A percentile compares a stretch with the other conserved stretches of the same genome.
phyloP scores from a whole-genome alignment of 164 flowering plant species.

The Tetracentron sinense region DNA sequence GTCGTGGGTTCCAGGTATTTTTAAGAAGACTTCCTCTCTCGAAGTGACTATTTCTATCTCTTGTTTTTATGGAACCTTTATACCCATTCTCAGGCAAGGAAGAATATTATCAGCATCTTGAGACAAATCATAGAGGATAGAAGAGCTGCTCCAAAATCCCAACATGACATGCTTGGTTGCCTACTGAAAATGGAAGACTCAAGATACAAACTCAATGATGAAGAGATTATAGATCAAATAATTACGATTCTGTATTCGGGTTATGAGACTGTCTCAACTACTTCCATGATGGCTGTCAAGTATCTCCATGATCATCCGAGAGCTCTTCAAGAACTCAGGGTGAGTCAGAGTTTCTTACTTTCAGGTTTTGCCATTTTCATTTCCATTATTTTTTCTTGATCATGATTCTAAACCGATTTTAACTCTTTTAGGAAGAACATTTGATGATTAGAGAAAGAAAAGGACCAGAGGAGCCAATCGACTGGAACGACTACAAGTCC shows the following conservation, averaged over 20 bases:
- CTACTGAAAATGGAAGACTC: constrained; percentile 40
- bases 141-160: constrained; percentile 33
- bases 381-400: not conserved
- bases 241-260: constrained; percentile 66
- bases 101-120: constrained; percentile 35
- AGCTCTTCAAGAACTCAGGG: constrained; percentile 59
- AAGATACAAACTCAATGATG: constrained; percentile 42
- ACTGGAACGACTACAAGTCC: constrained; percentile 45
- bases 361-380: not conserved
- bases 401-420: not conserved
- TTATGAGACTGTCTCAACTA: constrained; percentile 69
- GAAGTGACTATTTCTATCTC: not conserved
- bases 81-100: constrained; percentile 45
- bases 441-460: constrained; percentile 35
- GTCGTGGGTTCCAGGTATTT: constrained; percentile 62
- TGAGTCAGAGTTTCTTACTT: constrained; percentile 23
- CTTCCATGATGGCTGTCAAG: constrained; percentile 72
- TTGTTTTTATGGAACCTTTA: not conserved
- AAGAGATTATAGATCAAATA: constrained; percentile 59
- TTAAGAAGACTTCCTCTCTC: constrained; percentile 5
- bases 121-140: constrained; percentile 43
- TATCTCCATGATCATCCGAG: constrained; percentile 71
- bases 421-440: constrained; percentile 38
- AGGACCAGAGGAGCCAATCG: constrained; percentile 32
- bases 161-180: constrained; percentile 49